These are phyloP conservation scores for Penicillium sclerotigenum DNA, from an alignment of 2,329 filamentous ascomycete species.

Conservation along the genomic window DNA sequence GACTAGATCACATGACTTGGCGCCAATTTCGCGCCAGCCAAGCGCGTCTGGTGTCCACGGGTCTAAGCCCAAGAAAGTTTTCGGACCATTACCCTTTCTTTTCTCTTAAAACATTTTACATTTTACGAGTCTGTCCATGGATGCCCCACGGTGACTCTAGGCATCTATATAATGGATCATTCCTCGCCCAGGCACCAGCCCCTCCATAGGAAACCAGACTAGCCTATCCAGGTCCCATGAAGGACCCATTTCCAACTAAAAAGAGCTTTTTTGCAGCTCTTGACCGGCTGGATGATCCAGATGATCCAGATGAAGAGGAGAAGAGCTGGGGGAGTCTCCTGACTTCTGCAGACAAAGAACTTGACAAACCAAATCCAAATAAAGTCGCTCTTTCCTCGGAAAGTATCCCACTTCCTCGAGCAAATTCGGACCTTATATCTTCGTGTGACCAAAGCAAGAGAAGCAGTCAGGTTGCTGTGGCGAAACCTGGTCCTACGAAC, in stretches of 20 bases:
- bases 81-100: not conserved
- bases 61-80: conserved; percentile 12
- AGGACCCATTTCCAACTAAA: conserved; percentile 25
- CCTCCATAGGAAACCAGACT: conserved; percentile 13
- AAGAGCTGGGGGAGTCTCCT: conserved; percentile 14
- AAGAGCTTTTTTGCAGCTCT: conserved; percentile 37
- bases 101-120: no score
- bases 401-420: conserved; percentile 4
- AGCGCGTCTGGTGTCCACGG: conserved; percentile 15
- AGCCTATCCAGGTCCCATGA: conserved; percentile 16
- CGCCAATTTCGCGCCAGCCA: conserved; percentile 30
- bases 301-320: conserved; percentile 27
- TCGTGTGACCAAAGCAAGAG: not conserved
- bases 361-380: not conserved
- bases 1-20: conserved; percentile 33
- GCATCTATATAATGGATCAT: conserved; percentile 3
- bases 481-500: conserved; percentile 7
- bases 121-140: not conserved
- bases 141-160: not conserved
- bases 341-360: not conserved
- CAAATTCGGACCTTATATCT: conserved; percentile 10
- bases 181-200: conserved; percentile 15
- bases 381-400: not conserved
- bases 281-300: conserved; percentile 31
- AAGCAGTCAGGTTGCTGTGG: not conserved